phyloP scores from a whole-genome alignment of 192 early-diverging fungal species.

The Coemansia sp. region DNA sequence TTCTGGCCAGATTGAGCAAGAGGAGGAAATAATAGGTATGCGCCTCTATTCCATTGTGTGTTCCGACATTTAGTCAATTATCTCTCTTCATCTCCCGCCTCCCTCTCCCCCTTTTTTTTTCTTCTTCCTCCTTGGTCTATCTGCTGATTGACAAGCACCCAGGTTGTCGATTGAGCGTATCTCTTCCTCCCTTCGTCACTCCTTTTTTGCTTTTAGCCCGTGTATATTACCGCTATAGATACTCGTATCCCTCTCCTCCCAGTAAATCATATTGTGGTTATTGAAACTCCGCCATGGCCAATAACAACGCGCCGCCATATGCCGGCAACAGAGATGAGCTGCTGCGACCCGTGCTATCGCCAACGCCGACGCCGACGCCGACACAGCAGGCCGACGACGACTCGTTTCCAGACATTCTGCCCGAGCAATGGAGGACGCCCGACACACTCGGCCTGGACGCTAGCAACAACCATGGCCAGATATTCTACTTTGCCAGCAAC shows the following conservation, averaged over 20 bases:
- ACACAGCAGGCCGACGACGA: background rate
- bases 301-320: background rate
- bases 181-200: too few species aligned
- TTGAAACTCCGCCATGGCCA: background rate
- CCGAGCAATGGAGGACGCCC: slow-evolving; percentile 5
- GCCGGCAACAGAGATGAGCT: background rate
- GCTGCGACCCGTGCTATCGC: background rate
- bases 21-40: too few species aligned
- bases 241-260: background rate
- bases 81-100: background rate
- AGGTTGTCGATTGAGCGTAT: too few species aligned
- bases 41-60: too few species aligned
- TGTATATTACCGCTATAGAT: slow-evolving; percentile 3
- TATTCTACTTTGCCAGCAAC: slow-evolving; percentile 25
- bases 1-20: background rate
- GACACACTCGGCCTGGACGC: background rate
- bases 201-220: background rate
- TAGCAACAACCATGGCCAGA: background rate
- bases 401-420: slow-evolving; percentile 11
- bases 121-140: background rate
- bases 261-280: background rate
- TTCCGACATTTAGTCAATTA: background rate
- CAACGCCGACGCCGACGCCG: background rate
- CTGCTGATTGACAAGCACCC: slow-evolving; percentile 3
- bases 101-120: background rate